These are phyloP conservation scores for Cudoniella acicularis DNA, from an alignment of 495 filamentous ascomycete genomes.

Conservation along the genomic window DNA sequence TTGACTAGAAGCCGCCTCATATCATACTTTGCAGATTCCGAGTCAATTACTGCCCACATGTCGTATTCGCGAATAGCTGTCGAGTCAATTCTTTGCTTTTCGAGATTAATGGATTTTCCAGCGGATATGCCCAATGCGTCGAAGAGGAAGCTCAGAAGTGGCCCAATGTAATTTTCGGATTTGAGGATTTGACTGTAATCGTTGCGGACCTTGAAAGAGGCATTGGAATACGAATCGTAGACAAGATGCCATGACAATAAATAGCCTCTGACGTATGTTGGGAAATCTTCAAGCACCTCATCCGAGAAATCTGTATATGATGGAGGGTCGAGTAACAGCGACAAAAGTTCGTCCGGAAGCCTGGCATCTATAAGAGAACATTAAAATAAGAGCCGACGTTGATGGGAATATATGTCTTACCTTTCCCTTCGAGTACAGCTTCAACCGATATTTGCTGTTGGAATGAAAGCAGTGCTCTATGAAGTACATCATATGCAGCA, in stretches of 20 bases:
- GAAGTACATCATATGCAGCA: conserved; percentile 76
- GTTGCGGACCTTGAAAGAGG: conserved; percentile 73
- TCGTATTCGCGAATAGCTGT: conserved; percentile 69
- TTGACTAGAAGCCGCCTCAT: conserved; percentile 81
- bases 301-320: conserved; percentile 41
- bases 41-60: conserved; percentile 42
- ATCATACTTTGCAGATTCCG: conserved; percentile 59
- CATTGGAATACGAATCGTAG: conserved; percentile 79
- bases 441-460: conserved; percentile 87
- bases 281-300: conserved; percentile 48
- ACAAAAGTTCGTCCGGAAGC: conserved; percentile 67
- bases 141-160: conserved; percentile 73
- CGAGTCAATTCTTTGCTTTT: conserved; percentile 40
- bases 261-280: conserved; percentile 60
- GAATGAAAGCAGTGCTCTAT: conserved; percentile 64
- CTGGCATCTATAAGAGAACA: conserved; percentile 40
- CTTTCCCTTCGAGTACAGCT: conserved; percentile 68
- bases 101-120: conserved; percentile 59
- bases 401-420: conserved; percentile 22
- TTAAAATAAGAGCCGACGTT: neutral
- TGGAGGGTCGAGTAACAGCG: conserved; percentile 55
- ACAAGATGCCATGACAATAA: conserved; percentile 89
- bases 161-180: conserved; percentile 61
- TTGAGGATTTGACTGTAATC: conserved; percentile 76
- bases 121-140: conserved; percentile 74